Evolutionary conservation across 495 filamentous ascomycete species (phyloP).

Genomic region (Trichocladium uniseriatum): DNA sequence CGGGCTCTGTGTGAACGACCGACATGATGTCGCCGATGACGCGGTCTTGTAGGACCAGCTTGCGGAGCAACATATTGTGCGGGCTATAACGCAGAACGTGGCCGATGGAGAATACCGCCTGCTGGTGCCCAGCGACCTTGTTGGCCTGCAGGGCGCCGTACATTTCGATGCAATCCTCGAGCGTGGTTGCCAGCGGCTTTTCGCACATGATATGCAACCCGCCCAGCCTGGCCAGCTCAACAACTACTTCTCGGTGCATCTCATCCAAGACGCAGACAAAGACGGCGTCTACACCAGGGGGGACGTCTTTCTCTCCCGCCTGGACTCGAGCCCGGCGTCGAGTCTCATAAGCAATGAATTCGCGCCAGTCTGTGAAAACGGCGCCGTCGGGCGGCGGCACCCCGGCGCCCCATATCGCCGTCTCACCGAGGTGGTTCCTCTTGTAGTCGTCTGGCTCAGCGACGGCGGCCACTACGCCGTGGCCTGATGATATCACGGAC

Average conservation of each 20-base stretch:
- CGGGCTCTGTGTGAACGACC: slow-evolving; percentile 84
- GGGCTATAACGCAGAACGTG: slow-evolving; percentile 77
- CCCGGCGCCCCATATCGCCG: slow-evolving; percentile 55
- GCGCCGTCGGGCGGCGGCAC: slow-evolving; percentile 35
- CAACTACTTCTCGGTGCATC: slow-evolving; percentile 70
- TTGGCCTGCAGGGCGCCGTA: slow-evolving; percentile 43
- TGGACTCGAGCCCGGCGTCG: slow-evolving; percentile 40
- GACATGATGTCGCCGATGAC: slow-evolving; percentile 80
- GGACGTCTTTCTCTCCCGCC: slow-evolving; percentile 32
- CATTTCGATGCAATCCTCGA: slow-evolving; percentile 66
- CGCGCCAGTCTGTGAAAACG: slow-evolving; percentile 65
- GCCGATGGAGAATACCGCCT: slow-evolving; percentile 71
- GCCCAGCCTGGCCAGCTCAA: slow-evolving; percentile 54
- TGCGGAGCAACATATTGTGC: slow-evolving; percentile 77
- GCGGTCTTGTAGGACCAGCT: slow-evolving; percentile 60
- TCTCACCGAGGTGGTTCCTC: slow-evolving; percentile 53
- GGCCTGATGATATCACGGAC: slow-evolving; percentile 50
- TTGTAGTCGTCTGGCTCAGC: slow-evolving; percentile 77
- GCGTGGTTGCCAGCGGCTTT: slow-evolving; percentile 77
- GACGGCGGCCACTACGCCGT: slow-evolving; percentile 61
- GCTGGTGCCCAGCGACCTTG: slow-evolving; percentile 18
- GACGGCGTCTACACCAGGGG: slow-evolving; percentile 61
- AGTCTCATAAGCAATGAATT: slow-evolving; percentile 58
- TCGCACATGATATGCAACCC: slow-evolving; percentile 82
- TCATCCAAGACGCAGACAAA: slow-evolving; percentile 88